Percentiles rank a stretch among this genome's conserved stretches.
Evolutionary conservation across 805 yeast genomes (phyloP).

Genomic region (Pichia manshurica): DNA sequence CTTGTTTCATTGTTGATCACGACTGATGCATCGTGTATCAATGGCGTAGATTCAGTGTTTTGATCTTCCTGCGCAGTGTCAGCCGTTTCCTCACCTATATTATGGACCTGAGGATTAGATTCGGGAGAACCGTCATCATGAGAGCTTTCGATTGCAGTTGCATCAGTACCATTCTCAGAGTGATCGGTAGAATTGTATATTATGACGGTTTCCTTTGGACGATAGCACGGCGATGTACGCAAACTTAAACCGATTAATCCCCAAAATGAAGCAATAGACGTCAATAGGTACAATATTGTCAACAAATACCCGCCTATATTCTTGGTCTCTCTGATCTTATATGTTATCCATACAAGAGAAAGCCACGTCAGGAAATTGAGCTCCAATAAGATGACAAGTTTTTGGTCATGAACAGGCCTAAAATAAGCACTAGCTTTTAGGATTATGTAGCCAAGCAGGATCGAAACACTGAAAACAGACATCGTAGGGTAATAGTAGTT

Average conservation of each 20-base stretch:
- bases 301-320: slow-evolving; percentile 51
- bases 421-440: slow-evolving; percentile 41
- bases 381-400: slow-evolving; percentile 52
- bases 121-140: slow-evolving; percentile 5
- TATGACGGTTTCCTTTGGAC: not conserved
- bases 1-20: slow-evolving; percentile 27
- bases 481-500: slow-evolving; percentile 45
- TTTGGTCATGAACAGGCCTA: slow-evolving; percentile 54
- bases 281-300: slow-evolving; percentile 40
- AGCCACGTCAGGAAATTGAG: slow-evolving; percentile 54
- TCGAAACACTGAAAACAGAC: slow-evolving; percentile 40
- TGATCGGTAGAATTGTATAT: slow-evolving; percentile 1
- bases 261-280: slow-evolving; percentile 41
- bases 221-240: slow-evolving; percentile 3
- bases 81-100: slow-evolving; percentile 7
- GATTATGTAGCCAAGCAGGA: slow-evolving; percentile 51
- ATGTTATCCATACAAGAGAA: slow-evolving; percentile 44
- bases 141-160: slow-evolving; percentile 6
- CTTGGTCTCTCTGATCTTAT: slow-evolving; percentile 40
- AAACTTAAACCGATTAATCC: slow-evolving; percentile 31
- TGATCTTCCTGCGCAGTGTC: slow-evolving; percentile 1
- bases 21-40: slow-evolving; percentile 15
- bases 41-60: slow-evolving; percentile 2
- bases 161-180: not conserved
- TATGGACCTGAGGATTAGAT: slow-evolving; percentile 3